A percentile compares a stretch with the other conserved stretches of the same genome.
phyloP scores from a whole-genome alignment of 768 basidiomycete genomes.

The Agrocybe pediades region DNA sequence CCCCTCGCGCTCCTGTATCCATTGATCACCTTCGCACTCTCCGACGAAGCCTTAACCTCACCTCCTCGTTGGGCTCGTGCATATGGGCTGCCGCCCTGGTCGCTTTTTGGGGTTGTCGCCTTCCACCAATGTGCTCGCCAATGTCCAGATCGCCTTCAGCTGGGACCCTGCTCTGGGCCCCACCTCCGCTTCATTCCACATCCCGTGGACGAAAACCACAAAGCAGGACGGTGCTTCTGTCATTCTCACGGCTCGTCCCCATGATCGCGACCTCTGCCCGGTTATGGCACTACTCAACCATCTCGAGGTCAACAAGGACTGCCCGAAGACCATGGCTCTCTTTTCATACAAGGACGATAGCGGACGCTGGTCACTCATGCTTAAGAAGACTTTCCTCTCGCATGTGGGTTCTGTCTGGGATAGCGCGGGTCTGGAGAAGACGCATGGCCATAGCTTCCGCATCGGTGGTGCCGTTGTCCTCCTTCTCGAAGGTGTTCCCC shows the following conservation, averaged over 20 bases:
- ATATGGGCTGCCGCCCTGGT: constrained; percentile 33
- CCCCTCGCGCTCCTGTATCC: constrained; percentile 34
- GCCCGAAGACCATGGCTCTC: constrained; percentile 18
- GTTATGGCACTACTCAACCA: constrained; percentile 20
- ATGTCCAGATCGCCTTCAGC: not conserved
- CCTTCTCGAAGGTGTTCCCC: constrained; percentile 25
- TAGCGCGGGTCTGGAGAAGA: not conserved
- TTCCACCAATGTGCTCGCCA: not conserved
- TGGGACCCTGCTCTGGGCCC: not conserved
- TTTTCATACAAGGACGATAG: constrained; percentile 7
- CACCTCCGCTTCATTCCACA: constrained; percentile 17
- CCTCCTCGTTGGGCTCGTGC: constrained; percentile 30
- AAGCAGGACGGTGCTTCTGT: constrained; percentile 14
- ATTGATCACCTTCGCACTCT: constrained; percentile 31
- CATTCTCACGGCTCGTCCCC: constrained; percentile 12
- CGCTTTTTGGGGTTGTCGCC: constrained; percentile 36
- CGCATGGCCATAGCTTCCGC: constrained; percentile 30
- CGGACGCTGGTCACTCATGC: not conserved
- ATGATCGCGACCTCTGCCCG: constrained; percentile 15
- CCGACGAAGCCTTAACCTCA: constrained; percentile 18
- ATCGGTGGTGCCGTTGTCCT: constrained; percentile 33
- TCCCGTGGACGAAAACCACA: constrained; percentile 20
- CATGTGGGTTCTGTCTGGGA: constrained; percentile 5
- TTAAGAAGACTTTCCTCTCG: not conserved
- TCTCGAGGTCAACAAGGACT: constrained; percentile 15